phyloP scores from a whole-genome alignment of 1,139 yeast species.

The Scheffersomyces cryptocercus region DNA sequence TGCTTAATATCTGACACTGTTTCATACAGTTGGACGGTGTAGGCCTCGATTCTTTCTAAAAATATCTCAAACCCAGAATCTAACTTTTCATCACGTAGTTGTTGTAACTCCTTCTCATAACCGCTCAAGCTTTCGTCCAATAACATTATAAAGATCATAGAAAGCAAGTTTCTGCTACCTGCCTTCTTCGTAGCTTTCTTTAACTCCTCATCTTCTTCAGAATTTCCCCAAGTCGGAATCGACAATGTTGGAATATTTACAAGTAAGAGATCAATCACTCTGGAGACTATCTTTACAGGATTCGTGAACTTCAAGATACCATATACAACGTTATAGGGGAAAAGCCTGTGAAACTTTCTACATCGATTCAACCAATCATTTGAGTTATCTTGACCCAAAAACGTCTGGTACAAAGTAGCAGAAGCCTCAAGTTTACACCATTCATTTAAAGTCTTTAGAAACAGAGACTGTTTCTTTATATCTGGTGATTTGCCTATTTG shows the following conservation, averaged over 20 bases:
- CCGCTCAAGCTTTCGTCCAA: conserved; percentile 77
- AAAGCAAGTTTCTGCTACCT: conserved; percentile 61
- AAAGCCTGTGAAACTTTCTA: conserved; percentile 64
- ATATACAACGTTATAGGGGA: conserved; percentile 76
- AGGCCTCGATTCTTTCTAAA: conserved; percentile 27
- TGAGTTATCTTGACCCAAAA: conserved; percentile 78
- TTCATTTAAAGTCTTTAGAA: conserved; percentile 68
- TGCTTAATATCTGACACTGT: conserved; percentile 22
- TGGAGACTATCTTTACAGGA: conserved; percentile 80
- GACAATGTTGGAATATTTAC: conserved; percentile 60
- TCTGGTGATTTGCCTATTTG: conserved; percentile 60
- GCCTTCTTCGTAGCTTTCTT: conserved; percentile 30
- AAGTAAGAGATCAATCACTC: conserved; percentile 74
- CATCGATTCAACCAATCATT: conserved; percentile 71
- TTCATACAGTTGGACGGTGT: conserved; percentile 15
- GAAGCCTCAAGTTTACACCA: conserved; percentile 84
- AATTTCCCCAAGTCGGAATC: conserved; percentile 19
- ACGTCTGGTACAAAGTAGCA: conserved; percentile 76
- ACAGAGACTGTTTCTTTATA: conserved; percentile 65
- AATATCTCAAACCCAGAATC: conserved; percentile 21
- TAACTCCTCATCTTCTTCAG: conserved; percentile 8
- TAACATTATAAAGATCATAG: conserved; percentile 71
- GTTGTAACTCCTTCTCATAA: conserved; percentile 56
- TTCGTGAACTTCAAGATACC: conserved; percentile 79
- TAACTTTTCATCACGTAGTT: conserved; percentile 35